Conservation (phyloP, 305 asterid genomes). For the Fraxinus latifolia region DNA sequence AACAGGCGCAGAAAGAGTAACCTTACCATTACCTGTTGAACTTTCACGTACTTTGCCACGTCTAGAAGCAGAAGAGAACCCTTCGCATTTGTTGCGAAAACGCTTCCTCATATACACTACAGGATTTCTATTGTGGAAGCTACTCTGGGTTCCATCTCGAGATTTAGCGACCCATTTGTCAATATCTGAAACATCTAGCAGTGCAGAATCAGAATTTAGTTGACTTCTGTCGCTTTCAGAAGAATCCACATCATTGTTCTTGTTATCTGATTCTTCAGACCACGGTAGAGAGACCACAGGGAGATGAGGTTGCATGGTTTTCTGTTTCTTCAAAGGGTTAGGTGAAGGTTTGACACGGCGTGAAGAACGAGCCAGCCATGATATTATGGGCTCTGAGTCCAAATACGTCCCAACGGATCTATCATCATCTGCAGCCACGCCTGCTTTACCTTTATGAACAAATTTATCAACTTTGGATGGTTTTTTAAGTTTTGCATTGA, state of each 20-base stretch:
- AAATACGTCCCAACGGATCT: constrained; percentile 40
- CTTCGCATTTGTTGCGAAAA: constrained; percentile 36
- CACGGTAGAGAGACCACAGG: constrained; percentile 38
- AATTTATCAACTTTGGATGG: constrained; percentile 32
- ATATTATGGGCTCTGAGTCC: constrained; percentile 89
- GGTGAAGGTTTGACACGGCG: constrained; percentile 65
- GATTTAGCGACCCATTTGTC: constrained; percentile 35
- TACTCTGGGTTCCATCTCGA: constrained; percentile 36
- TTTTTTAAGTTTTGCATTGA: constrained; percentile 42
- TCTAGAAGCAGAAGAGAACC: constrained; percentile 31
- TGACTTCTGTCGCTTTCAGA: constrained; percentile 31
- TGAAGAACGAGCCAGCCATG: constrained; percentile 85
- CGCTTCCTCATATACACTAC: constrained; percentile 77
- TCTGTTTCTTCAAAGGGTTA: constrained; percentile 52
- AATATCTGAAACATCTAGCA: constrained; percentile 33
- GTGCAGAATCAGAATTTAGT: constrained; percentile 21
- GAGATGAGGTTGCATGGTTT: constrained; percentile 35
- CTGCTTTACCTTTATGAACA: constrained; percentile 35
- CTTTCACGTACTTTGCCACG: constrained; percentile 36
- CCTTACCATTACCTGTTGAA: constrained; percentile 26
- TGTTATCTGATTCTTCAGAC: constrained; percentile 41
- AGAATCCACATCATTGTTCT: constrained; percentile 33
- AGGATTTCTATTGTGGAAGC: constrained; percentile 35
- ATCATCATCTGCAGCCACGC: constrained; percentile 41
- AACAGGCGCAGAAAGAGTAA: constrained; percentile 23